phyloP scores from a whole-genome alignment of 371 early-diverging fungal genomes.

The Syncephalastrum monosporum region DNA sequence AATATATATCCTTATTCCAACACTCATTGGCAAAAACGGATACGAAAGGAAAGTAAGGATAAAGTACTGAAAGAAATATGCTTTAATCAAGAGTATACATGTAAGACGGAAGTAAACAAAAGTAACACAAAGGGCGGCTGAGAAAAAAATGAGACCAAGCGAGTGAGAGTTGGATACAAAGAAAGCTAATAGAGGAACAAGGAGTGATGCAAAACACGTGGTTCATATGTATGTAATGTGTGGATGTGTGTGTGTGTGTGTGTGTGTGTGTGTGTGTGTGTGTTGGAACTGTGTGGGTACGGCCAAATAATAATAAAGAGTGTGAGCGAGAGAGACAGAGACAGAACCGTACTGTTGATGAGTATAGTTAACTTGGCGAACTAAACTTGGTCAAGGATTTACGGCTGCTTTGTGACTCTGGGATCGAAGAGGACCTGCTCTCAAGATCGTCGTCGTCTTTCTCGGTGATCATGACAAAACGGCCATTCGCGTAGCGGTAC shows the following conservation, averaged over 20 bases:
- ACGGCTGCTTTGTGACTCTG: conserved; percentile 18
- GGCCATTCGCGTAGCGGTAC: conserved; percentile 17
- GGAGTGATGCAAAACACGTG: neutral
- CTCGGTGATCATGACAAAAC: conserved; percentile 20
- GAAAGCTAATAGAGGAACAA: neutral
- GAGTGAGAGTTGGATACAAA: neutral
- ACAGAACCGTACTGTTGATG: neutral
- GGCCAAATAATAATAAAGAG: neutral
- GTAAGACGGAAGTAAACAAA: neutral
- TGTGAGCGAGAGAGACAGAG: neutral
- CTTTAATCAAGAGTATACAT: neutral
- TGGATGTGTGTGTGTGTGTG: neutral
- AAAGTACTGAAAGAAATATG: neutral
- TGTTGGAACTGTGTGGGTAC: neutral
- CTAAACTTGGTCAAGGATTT: conserved; percentile 18
- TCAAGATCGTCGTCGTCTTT: conserved; percentile 13
- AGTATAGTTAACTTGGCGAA: neutral
- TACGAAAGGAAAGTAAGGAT: too few relatives aligned
- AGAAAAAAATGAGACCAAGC: neutral
- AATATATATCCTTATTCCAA: conserved; percentile 2
- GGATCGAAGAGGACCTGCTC: conserved; percentile 19
- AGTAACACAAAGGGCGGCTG: neutral
- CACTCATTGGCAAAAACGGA: neutral
- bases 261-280: neutral
- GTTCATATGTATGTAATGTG: neutral